Percentiles rank a stretch among this genome's conserved stretches.
Evolutionary conservation across 2,329 filamentous ascomycete species (phyloP).

Genomic region (Aspergillus pseudonomiae): DNA sequence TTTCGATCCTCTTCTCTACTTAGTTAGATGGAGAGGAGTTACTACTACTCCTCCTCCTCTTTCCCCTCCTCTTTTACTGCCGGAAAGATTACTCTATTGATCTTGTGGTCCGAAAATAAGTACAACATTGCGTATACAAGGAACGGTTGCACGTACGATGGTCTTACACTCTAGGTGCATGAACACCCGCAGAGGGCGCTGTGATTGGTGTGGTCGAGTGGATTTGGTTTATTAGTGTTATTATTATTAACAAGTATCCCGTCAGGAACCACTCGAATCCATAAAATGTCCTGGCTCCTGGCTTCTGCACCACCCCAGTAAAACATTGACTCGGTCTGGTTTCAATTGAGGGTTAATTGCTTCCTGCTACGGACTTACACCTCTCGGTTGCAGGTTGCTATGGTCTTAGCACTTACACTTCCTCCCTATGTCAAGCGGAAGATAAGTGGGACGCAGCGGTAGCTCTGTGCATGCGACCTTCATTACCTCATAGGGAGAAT

Average conservation of each 20-base stretch:
- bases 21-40: no score
- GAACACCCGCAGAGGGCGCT: neutral
- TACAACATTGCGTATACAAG: slow-evolving; percentile 1
- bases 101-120: slow-evolving; percentile 1
- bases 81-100: neutral
- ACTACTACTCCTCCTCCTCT: neutral
- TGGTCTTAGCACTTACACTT: neutral
- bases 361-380: neutral
- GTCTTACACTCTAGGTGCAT: slow-evolving; percentile 4
- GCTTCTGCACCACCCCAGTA: neutral
- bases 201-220: slow-evolving; percentile 1
- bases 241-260: neutral
- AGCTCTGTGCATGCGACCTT: neutral
- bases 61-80: neutral
- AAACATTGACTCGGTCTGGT: neutral
- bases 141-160: neutral
- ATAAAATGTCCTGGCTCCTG: neutral
- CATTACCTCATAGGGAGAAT: neutral
- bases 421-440: no score
- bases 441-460: neutral
- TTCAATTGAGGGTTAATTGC: neutral
- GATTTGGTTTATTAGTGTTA: neutral
- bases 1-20: neutral
- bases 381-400: neutral
- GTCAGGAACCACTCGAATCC: neutral